Evolutionary conservation across 2,329 filamentous ascomycete species (phyloP).

Genomic region (Pseudogymnoascus sp.): DNA sequence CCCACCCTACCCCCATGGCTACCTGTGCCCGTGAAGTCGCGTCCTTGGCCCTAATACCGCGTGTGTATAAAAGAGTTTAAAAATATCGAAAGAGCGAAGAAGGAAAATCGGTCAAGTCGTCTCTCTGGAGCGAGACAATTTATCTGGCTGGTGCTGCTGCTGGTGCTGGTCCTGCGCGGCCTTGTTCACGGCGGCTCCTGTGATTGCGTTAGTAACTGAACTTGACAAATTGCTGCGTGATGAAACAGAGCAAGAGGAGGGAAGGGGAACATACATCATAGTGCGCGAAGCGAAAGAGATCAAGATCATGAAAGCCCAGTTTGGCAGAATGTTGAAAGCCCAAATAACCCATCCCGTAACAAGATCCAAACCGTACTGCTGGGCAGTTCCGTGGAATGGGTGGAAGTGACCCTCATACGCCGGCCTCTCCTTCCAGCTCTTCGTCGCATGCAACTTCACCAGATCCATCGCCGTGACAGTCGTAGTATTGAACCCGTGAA

Average conservation of each 20-base stretch:
- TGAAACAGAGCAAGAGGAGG: not conserved
- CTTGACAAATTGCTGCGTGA: not conserved
- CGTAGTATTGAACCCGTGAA: conserved; percentile 60
- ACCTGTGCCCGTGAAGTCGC: not conserved
- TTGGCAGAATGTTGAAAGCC: conserved; percentile 56
- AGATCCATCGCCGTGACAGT: conserved; percentile 57
- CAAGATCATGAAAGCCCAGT: conserved; percentile 71
- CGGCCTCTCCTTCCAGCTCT: conserved; percentile 38
- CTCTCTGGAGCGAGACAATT: not conserved
- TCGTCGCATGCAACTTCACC: conserved; percentile 46
- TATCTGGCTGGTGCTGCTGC: not conserved
- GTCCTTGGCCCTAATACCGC: not conserved
- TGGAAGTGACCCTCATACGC: conserved; percentile 62
- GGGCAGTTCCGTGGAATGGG: conserved; percentile 61
- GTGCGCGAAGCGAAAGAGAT: conserved; percentile 64
- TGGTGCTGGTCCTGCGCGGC: not conserved
- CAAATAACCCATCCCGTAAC: conserved; percentile 61
- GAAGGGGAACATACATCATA: conserved; percentile 74
- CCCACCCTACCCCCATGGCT: not conserved
- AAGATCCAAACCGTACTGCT: conserved; percentile 51
- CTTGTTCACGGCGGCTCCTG: not conserved
- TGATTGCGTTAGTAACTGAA: not conserved
- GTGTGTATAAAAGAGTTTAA: conserved; percentile 2
- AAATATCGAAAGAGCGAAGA: not conserved
- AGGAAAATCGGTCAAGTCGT: not conserved